A percentile compares a stretch with the other conserved stretches of the same genome.
These are phyloP conservation scores for Linnemannia hyalina DNA, from an alignment of 192 early-diverging fungal species.

Conservation along the genomic window DNA sequence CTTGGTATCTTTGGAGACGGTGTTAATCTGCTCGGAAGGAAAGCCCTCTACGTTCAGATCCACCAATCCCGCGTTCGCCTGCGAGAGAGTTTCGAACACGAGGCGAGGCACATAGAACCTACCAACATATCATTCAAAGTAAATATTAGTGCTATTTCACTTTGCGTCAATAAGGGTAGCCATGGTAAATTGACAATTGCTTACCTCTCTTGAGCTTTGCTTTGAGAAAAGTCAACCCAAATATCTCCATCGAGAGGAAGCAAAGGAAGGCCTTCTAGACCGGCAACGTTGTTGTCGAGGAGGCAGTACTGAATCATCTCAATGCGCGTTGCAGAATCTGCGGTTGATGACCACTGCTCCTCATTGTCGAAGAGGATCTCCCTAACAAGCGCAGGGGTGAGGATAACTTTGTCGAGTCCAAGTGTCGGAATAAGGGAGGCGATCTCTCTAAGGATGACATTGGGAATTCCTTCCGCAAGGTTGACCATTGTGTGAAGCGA, in stretches of 20 bases:
- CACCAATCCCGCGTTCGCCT: slow-evolving; percentile 18
- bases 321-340: not conserved
- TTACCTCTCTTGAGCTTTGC: not conserved
- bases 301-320: slow-evolving; percentile 29
- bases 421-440: not conserved
- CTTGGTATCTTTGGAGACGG: not conserved
- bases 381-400: slow-evolving; percentile 17
- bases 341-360: not conserved
- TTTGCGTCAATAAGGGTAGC: too few relatives aligned
- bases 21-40: not conserved
- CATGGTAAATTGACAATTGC: not conserved
- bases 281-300: slow-evolving; percentile 14
- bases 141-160: not conserved
- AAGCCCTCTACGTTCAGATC: not conserved
- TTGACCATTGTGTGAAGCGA: not conserved
- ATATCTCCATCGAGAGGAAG: slow-evolving; percentile 17
- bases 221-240: slow-evolving; percentile 27
- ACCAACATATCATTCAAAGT: not conserved
- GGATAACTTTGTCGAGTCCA: slow-evolving; percentile 14
- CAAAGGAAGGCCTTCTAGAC: slow-evolving; percentile 32
- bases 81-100: not conserved
- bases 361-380: slow-evolving; percentile 1
- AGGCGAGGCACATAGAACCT: not conserved
- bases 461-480: slow-evolving; percentile 10
- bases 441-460: not conserved